A percentile compares a stretch with the other conserved stretches of the same genome.
Conservation (phyloP, 805 yeast genomes). For the Yarrowia porcina region DNA sequence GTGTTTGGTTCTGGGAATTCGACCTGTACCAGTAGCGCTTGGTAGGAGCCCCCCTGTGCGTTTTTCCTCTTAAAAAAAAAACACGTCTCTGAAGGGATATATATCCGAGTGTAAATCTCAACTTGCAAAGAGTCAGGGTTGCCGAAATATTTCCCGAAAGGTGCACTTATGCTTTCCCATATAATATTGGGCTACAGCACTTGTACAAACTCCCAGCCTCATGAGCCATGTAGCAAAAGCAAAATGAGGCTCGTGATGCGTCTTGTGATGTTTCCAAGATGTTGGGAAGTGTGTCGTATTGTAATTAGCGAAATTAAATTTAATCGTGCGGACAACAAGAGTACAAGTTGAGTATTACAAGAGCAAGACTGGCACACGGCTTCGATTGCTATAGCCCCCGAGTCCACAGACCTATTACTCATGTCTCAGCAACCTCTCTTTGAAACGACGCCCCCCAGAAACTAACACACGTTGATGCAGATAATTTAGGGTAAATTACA, state of each 20-base stretch:
- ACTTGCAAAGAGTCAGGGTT: not conserved
- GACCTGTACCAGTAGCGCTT: not conserved
- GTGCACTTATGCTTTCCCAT: not conserved
- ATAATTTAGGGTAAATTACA: no score
- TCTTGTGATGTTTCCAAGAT: not conserved
- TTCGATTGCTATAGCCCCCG: not conserved
- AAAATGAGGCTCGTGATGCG: not conserved
- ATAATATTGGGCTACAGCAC: not conserved
- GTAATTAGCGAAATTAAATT: conserved; percentile 14
- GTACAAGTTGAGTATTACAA: no score
- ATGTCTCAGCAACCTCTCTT: not conserved
- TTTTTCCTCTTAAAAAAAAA: not conserved
- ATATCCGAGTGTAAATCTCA: not conserved
- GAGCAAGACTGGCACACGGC: no score
- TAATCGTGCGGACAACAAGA: not conserved
- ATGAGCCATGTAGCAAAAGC: not conserved
- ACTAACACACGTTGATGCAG: no score
- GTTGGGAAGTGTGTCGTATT: not conserved
- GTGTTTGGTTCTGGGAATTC: not conserved
- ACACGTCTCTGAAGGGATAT: not conserved
- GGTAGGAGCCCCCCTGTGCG: conserved; percentile 8
- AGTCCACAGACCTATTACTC: no score
- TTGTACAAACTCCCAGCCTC: not conserved
- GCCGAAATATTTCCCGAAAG: not conserved
- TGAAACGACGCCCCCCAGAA: not conserved